A percentile compares a stretch with the other conserved stretches of the same genome.
phyloP scores from a whole-genome alignment of 306 rosid genomes.

The Vicia faba region DNA sequence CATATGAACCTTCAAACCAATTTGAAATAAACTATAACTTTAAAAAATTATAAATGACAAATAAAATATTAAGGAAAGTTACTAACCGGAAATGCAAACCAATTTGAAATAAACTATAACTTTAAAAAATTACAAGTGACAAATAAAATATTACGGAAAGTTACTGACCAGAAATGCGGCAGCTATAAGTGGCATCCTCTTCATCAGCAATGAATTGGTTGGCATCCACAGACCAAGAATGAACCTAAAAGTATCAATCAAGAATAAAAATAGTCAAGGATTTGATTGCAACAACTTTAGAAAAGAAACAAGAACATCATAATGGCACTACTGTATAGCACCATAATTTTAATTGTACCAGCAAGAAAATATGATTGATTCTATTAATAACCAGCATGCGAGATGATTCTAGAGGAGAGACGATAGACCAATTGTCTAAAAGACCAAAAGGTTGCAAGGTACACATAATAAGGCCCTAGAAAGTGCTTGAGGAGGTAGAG shows the following conservation, averaged over 20 bases:
- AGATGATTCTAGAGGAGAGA: not conserved
- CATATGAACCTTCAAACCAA: conserved; percentile 4
- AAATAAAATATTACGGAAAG: conserved; percentile 17
- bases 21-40: conserved; percentile 28
- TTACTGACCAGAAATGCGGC: conserved; percentile 79
- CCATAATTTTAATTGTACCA: conserved; percentile 1
- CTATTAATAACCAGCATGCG: conserved; percentile 3
- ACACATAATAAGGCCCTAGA: not conserved
- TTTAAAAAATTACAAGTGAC: not conserved
- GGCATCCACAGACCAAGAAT: conserved; percentile 78
- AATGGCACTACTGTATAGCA: conserved; percentile 10
- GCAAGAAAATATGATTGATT: not conserved
- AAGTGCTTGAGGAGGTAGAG: not conserved
- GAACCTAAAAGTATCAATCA: conserved; percentile 53
- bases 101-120: conserved; percentile 32
- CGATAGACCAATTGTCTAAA: not conserved
- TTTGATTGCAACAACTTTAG: not conserved
- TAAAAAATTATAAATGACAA: conserved; percentile 10
- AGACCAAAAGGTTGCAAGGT: not conserved
- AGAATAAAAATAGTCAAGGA: conserved; percentile 15
- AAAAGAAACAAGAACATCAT: conserved; percentile 15
- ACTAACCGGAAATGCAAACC: conserved; percentile 74
- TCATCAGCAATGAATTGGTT: conserved; percentile 90
- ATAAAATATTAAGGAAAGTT: conserved; percentile 9
- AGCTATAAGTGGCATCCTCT: conserved; percentile 80